phyloP scores from a whole-genome alignment of 257 asterid genomes.

The Primulina tabacum region DNA sequence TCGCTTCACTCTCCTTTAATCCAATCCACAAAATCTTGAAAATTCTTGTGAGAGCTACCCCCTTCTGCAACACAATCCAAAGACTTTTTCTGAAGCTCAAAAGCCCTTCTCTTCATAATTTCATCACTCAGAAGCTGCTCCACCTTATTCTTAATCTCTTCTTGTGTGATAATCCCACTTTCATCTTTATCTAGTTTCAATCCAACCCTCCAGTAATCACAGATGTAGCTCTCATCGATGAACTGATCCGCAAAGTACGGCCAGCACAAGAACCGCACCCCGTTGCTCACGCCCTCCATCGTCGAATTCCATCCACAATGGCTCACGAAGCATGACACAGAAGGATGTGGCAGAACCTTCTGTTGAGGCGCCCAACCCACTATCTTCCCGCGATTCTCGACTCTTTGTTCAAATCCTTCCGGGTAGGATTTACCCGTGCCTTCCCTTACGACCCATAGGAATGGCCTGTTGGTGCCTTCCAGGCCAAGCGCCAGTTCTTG shows the following conservation, averaged over 20 bases:
- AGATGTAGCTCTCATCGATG: slow-evolving; percentile 12
- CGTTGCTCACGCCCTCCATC: slow-evolving; percentile 15
- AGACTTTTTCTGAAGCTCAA: slow-evolving; percentile 16
- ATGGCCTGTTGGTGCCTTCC: slow-evolving; percentile 33
- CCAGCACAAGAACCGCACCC: slow-evolving; percentile 22
- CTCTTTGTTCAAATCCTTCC: slow-evolving; percentile 6
- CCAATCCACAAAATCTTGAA: slow-evolving; percentile 10
- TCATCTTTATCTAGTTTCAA: slow-evolving; percentile 12
- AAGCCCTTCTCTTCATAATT: not conserved
- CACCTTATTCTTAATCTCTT: slow-evolving; percentile 17
- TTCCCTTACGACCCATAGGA: slow-evolving; percentile 47
- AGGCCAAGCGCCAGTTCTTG: slow-evolving; percentile 44
- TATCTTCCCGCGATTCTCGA: slow-evolving; percentile 8
- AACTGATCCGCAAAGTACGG: slow-evolving; percentile 22
- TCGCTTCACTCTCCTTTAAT: not conserved
- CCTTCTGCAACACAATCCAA: slow-evolving; percentile 10
- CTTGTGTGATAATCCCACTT: not conserved
- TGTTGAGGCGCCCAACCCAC: slow-evolving; percentile 26
- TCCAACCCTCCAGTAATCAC: slow-evolving; percentile 21
- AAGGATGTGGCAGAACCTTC: slow-evolving; percentile 13
- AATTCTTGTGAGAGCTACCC: slow-evolving; percentile 18
- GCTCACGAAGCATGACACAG: slow-evolving; percentile 14
- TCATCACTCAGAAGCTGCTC: slow-evolving; percentile 4
- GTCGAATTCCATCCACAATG: slow-evolving; percentile 30
- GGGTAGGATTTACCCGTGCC: slow-evolving; percentile 8